Base-by-base conservation (phyloP, 2,329 filamentous ascomycete species). In the Cercospora canescens region DNA sequence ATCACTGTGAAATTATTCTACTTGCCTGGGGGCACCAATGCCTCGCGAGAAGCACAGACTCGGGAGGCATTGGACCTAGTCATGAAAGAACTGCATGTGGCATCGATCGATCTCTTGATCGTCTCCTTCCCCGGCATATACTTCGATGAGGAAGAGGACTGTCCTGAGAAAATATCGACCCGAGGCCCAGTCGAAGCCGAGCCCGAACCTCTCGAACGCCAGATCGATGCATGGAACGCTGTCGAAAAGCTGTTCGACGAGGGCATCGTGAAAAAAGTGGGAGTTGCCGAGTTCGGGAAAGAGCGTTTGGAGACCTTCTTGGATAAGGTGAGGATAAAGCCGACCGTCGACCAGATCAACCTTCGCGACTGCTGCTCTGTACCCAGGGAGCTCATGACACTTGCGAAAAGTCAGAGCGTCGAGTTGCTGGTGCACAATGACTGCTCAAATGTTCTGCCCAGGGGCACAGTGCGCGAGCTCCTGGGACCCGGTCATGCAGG, bases 1-100 rank as follows among this genome's bases (percentile, higher is more conserved):
- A 93, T 97, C 75, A 97, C 94, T 0, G 90, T 95, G 67, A 99
- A 99, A 81, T 81, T 99, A 24, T 99, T 99, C 83, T 96, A 95
- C 79, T 85, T 98, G 30, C 91, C 93, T 3, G 87, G 86, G 18
- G 73, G 71, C 24, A 68, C 72, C 24, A 70, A 59, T 11, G 68
- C 70, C 28, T 60, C 71, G 9, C 88, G 94, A 66, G 87, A 86
- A 71, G 82, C 84, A 62, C 90, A 97, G 76, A 91, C 91, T 8
- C 81, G 86, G 63, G 91, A 96, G 75, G 94, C 95, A 1, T 84
- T 99, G 71, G 83, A 88, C 60, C 81, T 97, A 9, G 94, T 98
- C 9, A 84, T 90, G 70, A 91, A 90, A 76, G 92, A 96, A 79
- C 82, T 99, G 64, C 86, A 89, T 61, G 88, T 94, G 63, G 79